These are phyloP conservation scores for Gracilaria vermiculophylla DNA, from an alignment of 23 red algal species.

Conservation along the genomic window DNA sequence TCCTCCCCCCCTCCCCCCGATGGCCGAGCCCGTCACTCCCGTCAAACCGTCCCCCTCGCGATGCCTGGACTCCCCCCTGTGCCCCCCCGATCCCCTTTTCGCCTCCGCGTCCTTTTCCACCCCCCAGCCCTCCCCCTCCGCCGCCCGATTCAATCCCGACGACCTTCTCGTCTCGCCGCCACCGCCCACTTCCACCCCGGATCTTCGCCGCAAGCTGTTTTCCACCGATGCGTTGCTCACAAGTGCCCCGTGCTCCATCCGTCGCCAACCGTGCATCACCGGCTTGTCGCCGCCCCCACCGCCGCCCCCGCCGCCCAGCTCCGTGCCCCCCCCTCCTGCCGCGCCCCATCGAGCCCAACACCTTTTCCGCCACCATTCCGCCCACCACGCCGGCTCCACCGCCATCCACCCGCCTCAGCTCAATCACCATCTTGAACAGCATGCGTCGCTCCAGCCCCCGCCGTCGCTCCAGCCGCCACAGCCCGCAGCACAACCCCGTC, in stretches of 20 bases:
- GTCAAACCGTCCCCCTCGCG: background rate
- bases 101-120: background rate
- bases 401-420: background rate
- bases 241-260: background rate
- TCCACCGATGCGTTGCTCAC: background rate
- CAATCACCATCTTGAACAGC: too few relatives aligned
- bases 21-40: background rate
- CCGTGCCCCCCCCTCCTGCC: background rate
- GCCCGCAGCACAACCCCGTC: background rate
- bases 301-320: background rate
- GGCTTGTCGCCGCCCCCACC: background rate
- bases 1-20: background rate
- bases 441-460: background rate
- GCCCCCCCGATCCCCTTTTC: constrained; percentile 8
- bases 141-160: constrained; percentile 38
- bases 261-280: background rate
- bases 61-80: background rate
- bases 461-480: background rate
- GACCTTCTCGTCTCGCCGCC: constrained; percentile 29
- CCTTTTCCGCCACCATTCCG: too few relatives aligned
- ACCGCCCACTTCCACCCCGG: constrained; percentile 18
- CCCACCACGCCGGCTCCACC: background rate
- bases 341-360: too few relatives aligned
- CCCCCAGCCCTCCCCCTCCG: background rate
- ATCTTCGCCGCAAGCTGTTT: constrained; percentile 35